These are phyloP conservation scores for Amanita rubescens DNA, from an alignment of 768 basidiomycete species.

Conservation along the genomic window DNA sequence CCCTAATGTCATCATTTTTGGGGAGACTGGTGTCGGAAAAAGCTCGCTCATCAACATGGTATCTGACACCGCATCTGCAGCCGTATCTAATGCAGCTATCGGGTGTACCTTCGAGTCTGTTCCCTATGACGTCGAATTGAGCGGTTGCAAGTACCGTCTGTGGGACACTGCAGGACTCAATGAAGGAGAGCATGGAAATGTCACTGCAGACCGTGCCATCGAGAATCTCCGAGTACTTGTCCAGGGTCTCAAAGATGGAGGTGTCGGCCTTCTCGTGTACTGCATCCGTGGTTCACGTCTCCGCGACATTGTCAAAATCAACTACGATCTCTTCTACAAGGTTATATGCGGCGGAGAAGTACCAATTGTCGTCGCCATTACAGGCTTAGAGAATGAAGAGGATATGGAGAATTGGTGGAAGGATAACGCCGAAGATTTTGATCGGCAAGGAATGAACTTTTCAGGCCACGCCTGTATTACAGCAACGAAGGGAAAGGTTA, in stretches of 20 bases:
- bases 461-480: constrained; percentile 27
- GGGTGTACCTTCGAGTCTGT: constrained; percentile 24
- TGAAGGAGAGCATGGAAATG: constrained; percentile 22
- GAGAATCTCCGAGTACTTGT: constrained; percentile 14
- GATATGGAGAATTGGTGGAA: constrained; percentile 33
- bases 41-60: constrained; percentile 28
- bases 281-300: constrained; percentile 26
- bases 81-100: constrained; percentile 19
- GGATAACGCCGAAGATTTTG: constrained; percentile 22
- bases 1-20: too few species aligned
- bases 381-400: constrained; percentile 30
- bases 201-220: constrained; percentile 23
- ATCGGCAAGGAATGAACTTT: constrained; percentile 23
- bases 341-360: constrained; percentile 28
- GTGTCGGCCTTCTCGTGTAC: constrained; percentile 26
- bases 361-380: constrained; percentile 29
- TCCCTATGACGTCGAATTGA: constrained; percentile 19
- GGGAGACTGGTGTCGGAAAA: constrained; percentile 15
- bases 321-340: constrained; percentile 31
- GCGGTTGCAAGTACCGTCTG: constrained; percentile 17
- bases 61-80: constrained; percentile 16
- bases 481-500: constrained; percentile 13
- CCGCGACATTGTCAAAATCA: constrained; percentile 16
- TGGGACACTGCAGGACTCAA: constrained; percentile 29
- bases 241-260: not conserved